A percentile compares a stretch with the other conserved stretches of the same genome.
Conservation (phyloP, 2,329 filamentous ascomycete species). For the Pyrenophora teres region DNA sequence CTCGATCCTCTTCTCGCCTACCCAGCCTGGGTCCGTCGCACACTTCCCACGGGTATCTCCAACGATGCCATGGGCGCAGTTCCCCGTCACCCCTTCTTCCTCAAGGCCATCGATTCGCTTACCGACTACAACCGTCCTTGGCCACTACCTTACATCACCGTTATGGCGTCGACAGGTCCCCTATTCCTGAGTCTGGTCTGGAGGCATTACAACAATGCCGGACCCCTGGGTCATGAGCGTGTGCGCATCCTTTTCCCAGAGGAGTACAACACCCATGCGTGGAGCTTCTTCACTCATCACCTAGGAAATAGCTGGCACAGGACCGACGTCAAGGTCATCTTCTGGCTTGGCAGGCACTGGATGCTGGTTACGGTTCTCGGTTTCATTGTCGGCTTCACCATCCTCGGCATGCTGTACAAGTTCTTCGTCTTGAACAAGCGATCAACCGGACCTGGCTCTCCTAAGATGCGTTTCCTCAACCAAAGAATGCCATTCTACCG, state of each 20-base stretch:
- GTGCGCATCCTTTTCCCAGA: constrained; percentile 71
- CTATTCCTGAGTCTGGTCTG: constrained; percentile 76
- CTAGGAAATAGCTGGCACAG: constrained; percentile 69
- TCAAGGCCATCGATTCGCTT: constrained; percentile 69
- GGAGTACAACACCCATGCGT: constrained; percentile 69
- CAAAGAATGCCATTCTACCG: constrained; percentile 44
- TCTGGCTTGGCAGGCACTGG: constrained; percentile 65
- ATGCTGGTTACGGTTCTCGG: constrained; percentile 60
- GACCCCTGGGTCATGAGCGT: constrained; percentile 56
- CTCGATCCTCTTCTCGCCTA: constrained; percentile 71
- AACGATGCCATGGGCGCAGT: constrained; percentile 80
- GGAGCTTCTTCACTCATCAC: constrained; percentile 74
- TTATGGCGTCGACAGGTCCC: constrained; percentile 79
- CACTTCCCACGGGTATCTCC: constrained; percentile 75
- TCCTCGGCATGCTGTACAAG: constrained; percentile 59
- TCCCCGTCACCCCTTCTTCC: constrained; percentile 75
- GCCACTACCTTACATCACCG: constrained; percentile 73
- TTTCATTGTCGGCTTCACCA: constrained; percentile 57
- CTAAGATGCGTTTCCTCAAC: constrained; percentile 21
- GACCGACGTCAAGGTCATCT: constrained; percentile 66
- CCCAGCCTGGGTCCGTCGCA: constrained; percentile 72
- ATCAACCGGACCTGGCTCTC: constrained; percentile 19
- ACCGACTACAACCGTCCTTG: constrained; percentile 70
- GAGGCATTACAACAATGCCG: constrained; percentile 70
- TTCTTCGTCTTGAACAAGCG: constrained; percentile 50